A percentile compares a stretch with the other conserved stretches of the same genome.
phyloP scores from a whole-genome alignment of 495 filamentous ascomycete genomes.

The Immersiella caudata region DNA sequence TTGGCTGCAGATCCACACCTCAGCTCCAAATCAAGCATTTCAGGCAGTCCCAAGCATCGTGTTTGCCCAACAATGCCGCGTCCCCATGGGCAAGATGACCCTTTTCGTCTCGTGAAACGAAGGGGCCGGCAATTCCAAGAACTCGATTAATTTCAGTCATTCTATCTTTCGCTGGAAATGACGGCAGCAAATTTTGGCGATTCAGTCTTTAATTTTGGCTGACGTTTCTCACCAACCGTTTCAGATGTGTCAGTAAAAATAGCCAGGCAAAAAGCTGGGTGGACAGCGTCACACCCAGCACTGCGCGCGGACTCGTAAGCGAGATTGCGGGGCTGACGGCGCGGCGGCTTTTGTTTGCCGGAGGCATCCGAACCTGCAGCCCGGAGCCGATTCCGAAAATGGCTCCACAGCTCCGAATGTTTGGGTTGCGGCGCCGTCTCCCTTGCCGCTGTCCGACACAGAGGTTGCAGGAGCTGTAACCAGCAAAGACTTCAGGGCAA shows the following conservation, averaged over 20 bases:
- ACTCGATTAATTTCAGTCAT: neutral
- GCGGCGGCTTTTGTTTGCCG: neutral
- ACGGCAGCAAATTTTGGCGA: neutral
- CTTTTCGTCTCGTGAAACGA: neutral
- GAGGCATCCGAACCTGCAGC: neutral
- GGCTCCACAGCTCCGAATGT: neutral
- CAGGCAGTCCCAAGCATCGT: neutral
- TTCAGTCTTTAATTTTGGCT: neutral
- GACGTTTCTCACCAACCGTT: neutral
- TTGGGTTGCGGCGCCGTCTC: neutral
- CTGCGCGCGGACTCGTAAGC: constrained; percentile 13
- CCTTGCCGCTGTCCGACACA: neutral
- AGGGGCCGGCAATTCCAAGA: neutral
- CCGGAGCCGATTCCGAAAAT: constrained; percentile 4
- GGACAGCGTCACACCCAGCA: neutral
- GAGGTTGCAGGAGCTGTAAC: too few relatives aligned
- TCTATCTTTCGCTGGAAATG: neutral
- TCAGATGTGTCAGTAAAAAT: neutral
- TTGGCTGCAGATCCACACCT: constrained; percentile 13
- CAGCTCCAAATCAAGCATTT: constrained; percentile 3
- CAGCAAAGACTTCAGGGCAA: neutral
- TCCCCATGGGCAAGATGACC: neutral
- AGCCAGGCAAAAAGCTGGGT: neutral
- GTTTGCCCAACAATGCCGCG: neutral
- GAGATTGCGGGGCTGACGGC: constrained; percentile 20